Percentiles rank a stretch among this genome's conserved stretches.
These are phyloP conservation scores for Yamadazyma aaseri DNA, from an alignment of 1,139 yeast genomes.

Conservation along the genomic window DNA sequence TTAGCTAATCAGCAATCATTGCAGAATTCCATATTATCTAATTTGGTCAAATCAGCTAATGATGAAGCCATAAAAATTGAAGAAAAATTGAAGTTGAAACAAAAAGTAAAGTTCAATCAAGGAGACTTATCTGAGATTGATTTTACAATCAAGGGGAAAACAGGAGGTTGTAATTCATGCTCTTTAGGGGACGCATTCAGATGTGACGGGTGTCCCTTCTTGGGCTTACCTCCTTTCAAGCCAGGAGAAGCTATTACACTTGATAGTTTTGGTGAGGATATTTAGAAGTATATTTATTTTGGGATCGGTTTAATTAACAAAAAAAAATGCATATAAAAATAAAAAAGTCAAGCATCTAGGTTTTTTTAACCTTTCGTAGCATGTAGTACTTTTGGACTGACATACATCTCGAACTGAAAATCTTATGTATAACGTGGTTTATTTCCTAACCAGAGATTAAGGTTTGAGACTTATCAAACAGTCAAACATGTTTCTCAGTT, in stretches of 20 bases:
- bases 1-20: conserved; percentile 47
- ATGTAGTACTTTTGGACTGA: no score
- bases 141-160: conserved; percentile 90
- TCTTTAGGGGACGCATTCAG: conserved; percentile 97
- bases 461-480: no score
- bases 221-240: conserved; percentile 96
- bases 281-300: conserved; percentile 18
- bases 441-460: no score
- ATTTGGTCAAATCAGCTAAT: conserved; percentile 53
- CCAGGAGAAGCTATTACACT: conserved; percentile 79
- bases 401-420: no score
- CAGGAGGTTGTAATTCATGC: conserved; percentile 97
- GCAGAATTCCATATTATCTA: conserved; percentile 45
- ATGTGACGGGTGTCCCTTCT: conserved; percentile 96
- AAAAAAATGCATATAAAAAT: no score
- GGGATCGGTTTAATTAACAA: no score
- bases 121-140: conserved; percentile 85
- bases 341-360: no score
- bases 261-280: conserved; percentile 52
- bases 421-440: no score
- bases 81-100: conserved; percentile 33
- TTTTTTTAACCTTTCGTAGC: no score
- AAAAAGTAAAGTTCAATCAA: conserved; percentile 55
- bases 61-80: conserved; percentile 55
- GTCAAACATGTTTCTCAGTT: no score